Evolutionary conservation across 2,329 filamentous ascomycete species (phyloP).

Genomic region (Arthrinium puccinioides): DNA sequence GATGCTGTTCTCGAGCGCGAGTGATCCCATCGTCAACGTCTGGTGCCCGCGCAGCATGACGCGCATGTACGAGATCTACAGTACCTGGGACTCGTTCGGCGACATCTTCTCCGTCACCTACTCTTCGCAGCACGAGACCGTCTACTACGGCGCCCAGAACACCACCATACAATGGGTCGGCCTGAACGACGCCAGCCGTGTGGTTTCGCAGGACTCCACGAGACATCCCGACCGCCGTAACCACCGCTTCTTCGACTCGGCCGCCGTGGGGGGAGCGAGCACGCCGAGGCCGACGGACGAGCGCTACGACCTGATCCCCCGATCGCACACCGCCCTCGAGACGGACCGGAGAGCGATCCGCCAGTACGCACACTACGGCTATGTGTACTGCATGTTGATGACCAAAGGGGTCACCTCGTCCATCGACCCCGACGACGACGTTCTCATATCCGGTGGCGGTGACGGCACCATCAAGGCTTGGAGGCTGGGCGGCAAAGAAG

Average conservation of each 20-base stretch:
- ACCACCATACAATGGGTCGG: constrained; percentile 92
- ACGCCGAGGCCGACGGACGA: constrained; percentile 66
- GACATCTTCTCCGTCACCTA: constrained; percentile 96
- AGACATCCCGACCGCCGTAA: constrained; percentile 70
- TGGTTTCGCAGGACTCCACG: constrained; percentile 54
- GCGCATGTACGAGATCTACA: constrained; percentile 83
- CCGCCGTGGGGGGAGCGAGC: constrained; percentile 72
- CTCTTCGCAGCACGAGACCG: constrained; percentile 67
- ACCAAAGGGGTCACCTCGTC: constrained; percentile 61
- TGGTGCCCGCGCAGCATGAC: constrained; percentile 76
- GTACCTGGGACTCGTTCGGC: constrained; percentile 81
- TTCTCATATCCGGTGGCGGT: constrained; percentile 84
- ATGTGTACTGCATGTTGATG: constrained; percentile 93
- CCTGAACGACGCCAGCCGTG: constrained; percentile 55
- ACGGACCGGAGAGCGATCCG: constrained; percentile 74
- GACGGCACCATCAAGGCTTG: constrained; percentile 95
- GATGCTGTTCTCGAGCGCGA: constrained; percentile 85
- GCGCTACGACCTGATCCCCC: constrained; percentile 46
- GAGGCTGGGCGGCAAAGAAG: constrained; percentile 49
- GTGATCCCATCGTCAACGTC: constrained; percentile 89
- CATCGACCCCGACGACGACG: constrained; percentile 66
- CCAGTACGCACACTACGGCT: constrained; percentile 91
- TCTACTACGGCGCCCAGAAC: constrained; percentile 91
- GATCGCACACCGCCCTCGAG: constrained; percentile 57
- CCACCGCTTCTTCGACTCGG: constrained; percentile 89